Base-by-base conservation (phyloP, 495 filamentous ascomycete genomes). In the Penicillium mononematosum region DNA sequence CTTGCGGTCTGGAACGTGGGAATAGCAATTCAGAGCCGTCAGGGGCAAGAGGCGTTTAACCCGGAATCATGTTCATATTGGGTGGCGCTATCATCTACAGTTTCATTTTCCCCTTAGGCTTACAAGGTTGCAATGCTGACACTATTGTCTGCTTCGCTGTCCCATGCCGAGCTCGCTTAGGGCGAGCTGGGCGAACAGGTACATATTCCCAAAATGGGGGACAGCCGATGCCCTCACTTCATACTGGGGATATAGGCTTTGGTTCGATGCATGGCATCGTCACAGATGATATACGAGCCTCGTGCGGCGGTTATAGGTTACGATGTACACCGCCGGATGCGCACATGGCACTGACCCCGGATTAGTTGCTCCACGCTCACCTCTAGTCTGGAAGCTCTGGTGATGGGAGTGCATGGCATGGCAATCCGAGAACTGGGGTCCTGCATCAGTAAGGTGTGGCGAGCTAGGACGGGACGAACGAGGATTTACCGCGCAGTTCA, bases 401-500 rank as follows among this genome's bases (percentile, higher is more conserved):
- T 22, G 50, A 29, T 50, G 17, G 19, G 19, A 6, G 2, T 22
- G 20, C 43, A 46, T 29, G 43, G 6, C 32, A 17, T 6, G 41
- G 20, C 4, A 24, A 20, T 12, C 27, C 19, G 14, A 45, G 14
- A 45, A 14, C 5, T 48, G 29, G 25, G 45, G 27, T 17, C 52
- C 52, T 34, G 27, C 42, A 51, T 43, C 62, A 50, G 62, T 50
- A 65, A 59, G 62, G 63, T 60, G 57, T 36, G 42, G 17, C 31
- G 32, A 38, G 47, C 16, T 43, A 43, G 39, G 24, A 53, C 55
- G 52, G 45, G 55, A 20, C 39, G 56, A 58, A 60, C 46, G 19
- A 12, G 19, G 25, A 63, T 66, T 58, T 56, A 58, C 63, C 63
- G 53, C 63, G 55, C 65, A 59, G 50, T 50, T 58, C 51, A 60